phyloP scores from a whole-genome alignment of 73 alveolate genomes.

The Paramecium primaurelia region DNA sequence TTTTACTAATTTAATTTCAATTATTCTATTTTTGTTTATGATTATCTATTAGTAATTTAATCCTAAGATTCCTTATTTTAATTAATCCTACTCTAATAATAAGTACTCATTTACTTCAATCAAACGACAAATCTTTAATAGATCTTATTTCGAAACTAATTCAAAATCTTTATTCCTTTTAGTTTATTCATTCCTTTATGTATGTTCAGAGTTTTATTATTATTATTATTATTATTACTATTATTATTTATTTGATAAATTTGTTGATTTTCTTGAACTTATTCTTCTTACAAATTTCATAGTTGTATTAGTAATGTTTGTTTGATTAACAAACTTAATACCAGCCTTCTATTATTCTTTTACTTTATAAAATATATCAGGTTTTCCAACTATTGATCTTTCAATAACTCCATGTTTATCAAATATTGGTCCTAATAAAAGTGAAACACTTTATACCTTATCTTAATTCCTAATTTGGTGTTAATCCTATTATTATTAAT shows the following conservation, averaged over 20 bases:
- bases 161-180: background rate
- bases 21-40: background rate
- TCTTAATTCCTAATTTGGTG: background rate
- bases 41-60: background rate
- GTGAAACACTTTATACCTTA: background rate
- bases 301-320: background rate
- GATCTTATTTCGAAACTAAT: background rate
- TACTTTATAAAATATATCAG: background rate
- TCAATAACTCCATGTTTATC: background rate
- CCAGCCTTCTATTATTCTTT: background rate
- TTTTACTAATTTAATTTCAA: background rate
- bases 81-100: background rate
- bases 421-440: background rate
- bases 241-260: background rate
- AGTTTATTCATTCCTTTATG: background rate
- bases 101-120: background rate
- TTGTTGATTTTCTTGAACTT: background rate
- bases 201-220: background rate
- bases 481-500: background rate
- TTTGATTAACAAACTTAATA: background rate
- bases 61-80: background rate
- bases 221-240: background rate
- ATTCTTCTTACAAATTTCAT: slow-evolving; percentile 14
- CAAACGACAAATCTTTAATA: background rate
- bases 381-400: slow-evolving; percentile 11